Percentiles rank a stretch among this genome's conserved stretches.
These are phyloP conservation scores for Carpinus fangiana DNA, from an alignment of 306 rosid species.

Conservation along the genomic window DNA sequence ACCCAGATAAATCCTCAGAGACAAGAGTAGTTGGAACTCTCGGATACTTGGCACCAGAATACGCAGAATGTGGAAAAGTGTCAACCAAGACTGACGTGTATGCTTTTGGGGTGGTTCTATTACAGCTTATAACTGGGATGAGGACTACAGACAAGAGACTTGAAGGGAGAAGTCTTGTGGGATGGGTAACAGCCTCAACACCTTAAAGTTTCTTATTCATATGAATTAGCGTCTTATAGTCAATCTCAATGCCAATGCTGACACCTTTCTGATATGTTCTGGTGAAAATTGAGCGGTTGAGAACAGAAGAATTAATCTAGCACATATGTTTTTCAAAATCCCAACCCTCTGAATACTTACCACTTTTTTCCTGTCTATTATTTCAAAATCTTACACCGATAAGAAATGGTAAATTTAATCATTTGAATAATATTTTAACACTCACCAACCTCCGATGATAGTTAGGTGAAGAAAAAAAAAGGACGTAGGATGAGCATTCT, in stretches of 20 bases:
- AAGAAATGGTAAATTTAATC: no score
- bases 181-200: slow-evolving; percentile 64
- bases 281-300: not conserved
- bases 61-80: slow-evolving; percentile 80
- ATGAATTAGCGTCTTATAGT: not conserved
- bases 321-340: no score
- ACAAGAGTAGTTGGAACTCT: slow-evolving; percentile 75
- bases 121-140: slow-evolving; percentile 82
- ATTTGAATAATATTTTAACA: no score
- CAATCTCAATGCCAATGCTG: not conserved
- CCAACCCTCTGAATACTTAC: no score
- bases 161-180: slow-evolving; percentile 81
- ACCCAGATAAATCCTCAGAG: slow-evolving; percentile 47
- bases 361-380: no score
- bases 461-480: no score
- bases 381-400: no score
- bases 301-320: not conserved
- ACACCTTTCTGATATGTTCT: not conserved
- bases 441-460: no score
- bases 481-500: not conserved
- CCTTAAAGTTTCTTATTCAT: slow-evolving; percentile 10
- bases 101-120: slow-evolving; percentile 78
- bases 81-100: slow-evolving; percentile 85
- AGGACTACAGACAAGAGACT: slow-evolving; percentile 69
- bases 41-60: slow-evolving; percentile 95